Percentiles rank a stretch among this genome's conserved stretches.
Evolutionary conservation across 2,329 filamentous ascomycete species (phyloP).

Genomic region (Colletotrichum cuscutae): DNA sequence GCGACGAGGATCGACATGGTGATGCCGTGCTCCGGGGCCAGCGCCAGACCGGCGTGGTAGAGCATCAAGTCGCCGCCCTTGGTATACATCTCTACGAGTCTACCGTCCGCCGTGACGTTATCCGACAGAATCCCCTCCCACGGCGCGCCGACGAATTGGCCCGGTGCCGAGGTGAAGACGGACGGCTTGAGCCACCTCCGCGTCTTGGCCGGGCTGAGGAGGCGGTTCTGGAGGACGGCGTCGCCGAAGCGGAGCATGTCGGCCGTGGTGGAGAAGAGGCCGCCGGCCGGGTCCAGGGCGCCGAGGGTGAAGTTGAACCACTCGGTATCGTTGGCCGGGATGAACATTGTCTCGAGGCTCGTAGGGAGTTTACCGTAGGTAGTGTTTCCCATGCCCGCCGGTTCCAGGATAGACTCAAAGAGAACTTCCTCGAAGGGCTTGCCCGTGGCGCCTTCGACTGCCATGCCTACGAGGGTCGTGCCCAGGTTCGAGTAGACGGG

Average conservation of each 20-base stretch:
- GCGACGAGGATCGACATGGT: constrained; percentile 52
- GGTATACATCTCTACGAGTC: constrained; percentile 57
- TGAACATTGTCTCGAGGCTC: constrained; percentile 43
- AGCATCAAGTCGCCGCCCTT: constrained; percentile 55
- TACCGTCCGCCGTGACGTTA: constrained; percentile 48
- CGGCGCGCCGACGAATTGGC: constrained; percentile 53
- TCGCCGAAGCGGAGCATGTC: constrained; percentile 54
- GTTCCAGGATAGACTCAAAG: constrained; percentile 51
- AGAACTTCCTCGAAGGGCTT: constrained; percentile 51
- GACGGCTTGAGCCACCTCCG: constrained; percentile 57
- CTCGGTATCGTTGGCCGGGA: constrained; percentile 44
- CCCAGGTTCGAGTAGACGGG: constrained; percentile 62
- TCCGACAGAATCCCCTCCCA: constrained; percentile 58
- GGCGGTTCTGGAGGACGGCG: constrained; percentile 53
- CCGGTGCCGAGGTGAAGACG: constrained; percentile 48
- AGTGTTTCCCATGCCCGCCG: constrained; percentile 54
- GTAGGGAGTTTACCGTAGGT: constrained; percentile 46
- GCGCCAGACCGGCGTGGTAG: constrained; percentile 51
- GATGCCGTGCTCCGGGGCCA: constrained; percentile 59
- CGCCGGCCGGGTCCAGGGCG: constrained; percentile 48
- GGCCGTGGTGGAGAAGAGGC: constrained; percentile 52
- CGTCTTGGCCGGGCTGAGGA: constrained; percentile 51
- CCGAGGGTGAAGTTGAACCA: constrained; percentile 48
- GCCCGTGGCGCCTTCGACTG: constrained; percentile 55
- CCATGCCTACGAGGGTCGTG: constrained; percentile 55